Evolutionary conservation across 1,139 yeast species (phyloP).

Genomic region (Saccharomycopsis hybrid): DNA sequence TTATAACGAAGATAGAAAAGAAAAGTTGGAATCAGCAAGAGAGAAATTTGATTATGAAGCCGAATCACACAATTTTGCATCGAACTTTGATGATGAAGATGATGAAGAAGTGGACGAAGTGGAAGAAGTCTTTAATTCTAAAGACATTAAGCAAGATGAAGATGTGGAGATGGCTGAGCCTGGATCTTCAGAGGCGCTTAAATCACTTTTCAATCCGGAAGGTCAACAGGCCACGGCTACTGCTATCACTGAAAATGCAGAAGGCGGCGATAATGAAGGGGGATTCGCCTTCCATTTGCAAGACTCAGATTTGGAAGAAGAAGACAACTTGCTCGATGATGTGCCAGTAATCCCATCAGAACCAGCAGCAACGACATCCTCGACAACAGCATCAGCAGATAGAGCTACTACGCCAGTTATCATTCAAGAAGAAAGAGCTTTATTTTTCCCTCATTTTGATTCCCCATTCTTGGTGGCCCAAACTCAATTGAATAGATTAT

Average conservation of each 20-base stretch:
- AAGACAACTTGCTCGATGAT: slow-evolving; percentile 6
- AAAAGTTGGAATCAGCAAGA: slow-evolving; percentile 34
- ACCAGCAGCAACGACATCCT: not conserved
- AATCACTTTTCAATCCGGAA: slow-evolving; percentile 57
- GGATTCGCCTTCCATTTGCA: slow-evolving; percentile 20
- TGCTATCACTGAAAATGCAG: not conserved
- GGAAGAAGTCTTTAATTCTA: slow-evolving; percentile 29
- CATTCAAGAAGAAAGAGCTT: slow-evolving; percentile 37
- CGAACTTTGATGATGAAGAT: slow-evolving; percentile 34
- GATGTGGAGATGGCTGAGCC: slow-evolving; percentile 29
- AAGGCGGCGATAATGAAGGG: not conserved
- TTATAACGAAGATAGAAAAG: slow-evolving; percentile 31
- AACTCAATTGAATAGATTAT: slow-evolving; percentile 63
- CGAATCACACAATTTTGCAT: slow-evolving; percentile 33
- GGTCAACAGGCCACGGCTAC: slow-evolving; percentile 24
- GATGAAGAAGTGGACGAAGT: slow-evolving; percentile 34
- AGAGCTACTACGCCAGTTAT: not conserved
- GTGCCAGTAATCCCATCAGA: not conserved
- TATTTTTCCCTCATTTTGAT: slow-evolving; percentile 76
- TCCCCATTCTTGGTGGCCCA: slow-evolving; percentile 86
- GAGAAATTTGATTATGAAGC: slow-evolving; percentile 39
- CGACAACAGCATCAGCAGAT: slow-evolving; percentile 17
- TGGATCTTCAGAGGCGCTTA: slow-evolving; percentile 51
- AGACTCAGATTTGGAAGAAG: slow-evolving; percentile 22
- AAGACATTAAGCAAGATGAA: slow-evolving; percentile 38